These are phyloP conservation scores for Berberis thunbergii DNA, from an alignment of 164 flowering plant genomes.

Conservation along the genomic window DNA sequence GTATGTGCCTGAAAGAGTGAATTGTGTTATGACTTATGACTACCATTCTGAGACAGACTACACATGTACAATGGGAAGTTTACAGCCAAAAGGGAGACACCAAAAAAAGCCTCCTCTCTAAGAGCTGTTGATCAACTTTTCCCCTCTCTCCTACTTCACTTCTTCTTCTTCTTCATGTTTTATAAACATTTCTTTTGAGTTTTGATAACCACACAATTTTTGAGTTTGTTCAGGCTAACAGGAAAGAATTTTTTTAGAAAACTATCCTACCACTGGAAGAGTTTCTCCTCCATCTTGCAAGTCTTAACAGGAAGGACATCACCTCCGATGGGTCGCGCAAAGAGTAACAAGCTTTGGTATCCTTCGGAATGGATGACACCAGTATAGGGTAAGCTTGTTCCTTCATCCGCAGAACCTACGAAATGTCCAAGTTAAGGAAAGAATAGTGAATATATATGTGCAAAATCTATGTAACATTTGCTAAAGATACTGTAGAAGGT, in stretches of 20 bases:
- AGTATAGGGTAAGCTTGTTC: slow-evolving; percentile 42
- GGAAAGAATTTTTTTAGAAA: not conserved
- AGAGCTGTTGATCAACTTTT: no score
- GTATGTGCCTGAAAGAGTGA: no score
- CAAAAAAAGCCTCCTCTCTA: no score
- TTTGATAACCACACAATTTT: no score
- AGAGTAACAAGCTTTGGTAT: slow-evolving; percentile 49
- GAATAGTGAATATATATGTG: not conserved
- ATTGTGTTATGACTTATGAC: no score
- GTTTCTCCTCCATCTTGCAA: slow-evolving; percentile 33
- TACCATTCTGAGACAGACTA: no score
- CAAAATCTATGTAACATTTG: not conserved
- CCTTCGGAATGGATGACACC: slow-evolving; percentile 47
- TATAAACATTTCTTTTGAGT: no score
- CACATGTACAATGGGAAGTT: no score
- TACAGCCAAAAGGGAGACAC: no score
- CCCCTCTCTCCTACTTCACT: no score
- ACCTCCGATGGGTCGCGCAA: slow-evolving; percentile 50
- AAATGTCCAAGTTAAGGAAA: not conserved
- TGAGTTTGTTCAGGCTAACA: no score
- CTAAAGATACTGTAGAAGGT: not conserved
- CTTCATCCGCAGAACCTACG: slow-evolving; percentile 30
- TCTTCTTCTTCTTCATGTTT: no score
- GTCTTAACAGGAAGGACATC: slow-evolving; percentile 27
- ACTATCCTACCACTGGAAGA: slow-evolving; percentile 3